Percentiles rank a stretch among this genome's conserved stretches.
Conservation (phyloP, 805 yeast species). For the Spathaspora girioi region DNA sequence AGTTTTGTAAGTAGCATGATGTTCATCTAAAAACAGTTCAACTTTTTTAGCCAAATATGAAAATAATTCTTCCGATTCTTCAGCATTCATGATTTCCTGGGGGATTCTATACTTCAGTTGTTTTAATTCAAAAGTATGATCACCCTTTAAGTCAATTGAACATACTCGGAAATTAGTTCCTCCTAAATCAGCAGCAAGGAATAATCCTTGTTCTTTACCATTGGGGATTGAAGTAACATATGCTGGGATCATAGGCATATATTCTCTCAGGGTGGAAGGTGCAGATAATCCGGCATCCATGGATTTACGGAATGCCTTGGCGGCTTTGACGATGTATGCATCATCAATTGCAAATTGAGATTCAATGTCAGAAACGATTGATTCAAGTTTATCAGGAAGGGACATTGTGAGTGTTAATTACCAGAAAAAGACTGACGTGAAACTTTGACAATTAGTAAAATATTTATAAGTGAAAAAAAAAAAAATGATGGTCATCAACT, state of each 20-base stretch:
- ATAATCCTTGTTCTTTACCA: constrained; percentile 80
- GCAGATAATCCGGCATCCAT: constrained; percentile 58
- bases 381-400: constrained; percentile 12
- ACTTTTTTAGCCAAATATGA: constrained; percentile 71
- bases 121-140: constrained; percentile 70
- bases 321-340: constrained; percentile 43
- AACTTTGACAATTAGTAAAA: not conserved
- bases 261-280: constrained; percentile 37
- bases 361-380: constrained; percentile 33
- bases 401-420: constrained; percentile 2
- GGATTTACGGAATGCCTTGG: constrained; percentile 53
- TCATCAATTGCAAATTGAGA: constrained; percentile 39
- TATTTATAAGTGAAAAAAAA: not conserved
- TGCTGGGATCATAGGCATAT: constrained; percentile 87
- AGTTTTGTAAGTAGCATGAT: constrained; percentile 49
- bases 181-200: constrained; percentile 90
- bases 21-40: constrained; percentile 57
- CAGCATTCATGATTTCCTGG: constrained; percentile 63
- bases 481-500: not conserved
- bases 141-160: constrained; percentile 73
- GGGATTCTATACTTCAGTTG: constrained; percentile 83
- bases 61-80: constrained; percentile 64
- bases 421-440: not conserved
- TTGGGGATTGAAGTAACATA: constrained; percentile 81
- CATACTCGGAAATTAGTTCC: constrained; percentile 96